phyloP scores from a whole-genome alignment of 495 filamentous ascomycete species.

The Penicillium psychrofluorescens region DNA sequence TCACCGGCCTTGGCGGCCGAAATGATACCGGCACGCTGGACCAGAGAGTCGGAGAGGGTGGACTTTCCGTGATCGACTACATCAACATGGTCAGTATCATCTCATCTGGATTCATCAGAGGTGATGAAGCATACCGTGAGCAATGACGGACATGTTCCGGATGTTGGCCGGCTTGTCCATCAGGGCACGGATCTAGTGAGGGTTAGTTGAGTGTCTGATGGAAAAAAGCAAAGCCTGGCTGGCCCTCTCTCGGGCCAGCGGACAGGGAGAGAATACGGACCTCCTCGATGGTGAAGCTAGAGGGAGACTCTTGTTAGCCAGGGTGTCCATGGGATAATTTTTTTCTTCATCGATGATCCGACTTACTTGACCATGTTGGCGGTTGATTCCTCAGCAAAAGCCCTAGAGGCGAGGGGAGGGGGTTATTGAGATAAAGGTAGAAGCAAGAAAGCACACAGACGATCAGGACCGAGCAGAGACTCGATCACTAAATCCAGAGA shows the following conservation, averaged over 20 bases:
- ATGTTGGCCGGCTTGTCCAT: slow-evolving; percentile 99
- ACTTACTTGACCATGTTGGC: slow-evolving; percentile 99
- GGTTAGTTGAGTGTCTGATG: background rate
- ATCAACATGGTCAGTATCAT: background rate
- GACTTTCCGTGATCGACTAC: slow-evolving; percentile 99
- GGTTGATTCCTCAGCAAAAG: slow-evolving; percentile 55
- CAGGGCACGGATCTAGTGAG: slow-evolving; percentile 68
- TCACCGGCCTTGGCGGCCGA: slow-evolving; percentile 96
- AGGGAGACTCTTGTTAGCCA: slow-evolving; percentile 20
- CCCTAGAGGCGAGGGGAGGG: slow-evolving; percentile 35
- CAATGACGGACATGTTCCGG: slow-evolving; percentile 99
- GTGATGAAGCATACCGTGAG: slow-evolving; percentile 61
- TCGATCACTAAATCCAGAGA: slow-evolving; percentile 39
- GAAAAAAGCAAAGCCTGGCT: background rate
- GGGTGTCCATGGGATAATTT: background rate
- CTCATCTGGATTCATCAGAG: background rate
- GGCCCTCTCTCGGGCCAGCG: background rate
- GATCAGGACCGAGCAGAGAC: slow-evolving; percentile 41
- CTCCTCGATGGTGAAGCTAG: slow-evolving; percentile 98
- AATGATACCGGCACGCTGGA: slow-evolving; percentile 99
- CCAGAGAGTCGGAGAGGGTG: slow-evolving; percentile 96
- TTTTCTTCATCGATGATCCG: background rate
- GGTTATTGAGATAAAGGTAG: slow-evolving; percentile 16
- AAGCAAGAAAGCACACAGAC: slow-evolving; percentile 34
- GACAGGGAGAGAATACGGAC: slow-evolving; percentile 30